Evolutionary conservation across 768 basidiomycete genomes (phyloP).

Genomic region (Lactifluus pinguis): DNA sequence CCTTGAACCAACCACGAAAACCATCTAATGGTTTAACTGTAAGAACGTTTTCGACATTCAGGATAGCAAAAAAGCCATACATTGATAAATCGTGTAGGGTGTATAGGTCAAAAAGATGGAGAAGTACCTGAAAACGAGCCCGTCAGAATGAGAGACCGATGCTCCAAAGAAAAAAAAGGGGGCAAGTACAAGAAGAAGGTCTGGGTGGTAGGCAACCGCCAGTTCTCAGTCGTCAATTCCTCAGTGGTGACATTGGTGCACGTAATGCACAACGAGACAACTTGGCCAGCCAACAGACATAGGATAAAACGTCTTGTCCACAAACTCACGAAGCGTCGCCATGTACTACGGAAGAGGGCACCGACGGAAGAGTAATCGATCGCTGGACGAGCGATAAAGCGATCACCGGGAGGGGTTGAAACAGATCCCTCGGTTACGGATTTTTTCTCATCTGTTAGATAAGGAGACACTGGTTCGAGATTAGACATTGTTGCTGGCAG

Average conservation of each 20-base stretch:
- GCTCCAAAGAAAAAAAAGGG: not conserved
- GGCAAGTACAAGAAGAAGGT: constrained; percentile 68
- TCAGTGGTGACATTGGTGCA: constrained; percentile 84
- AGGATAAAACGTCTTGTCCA: constrained; percentile 72
- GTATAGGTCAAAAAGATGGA: constrained; percentile 68
- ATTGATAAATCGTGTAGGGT: constrained; percentile 84
- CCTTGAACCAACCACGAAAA: constrained; percentile 71
- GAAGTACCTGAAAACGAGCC: constrained; percentile 49
- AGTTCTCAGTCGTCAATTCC: constrained; percentile 59
- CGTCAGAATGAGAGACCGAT: not conserved
- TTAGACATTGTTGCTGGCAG: not conserved
- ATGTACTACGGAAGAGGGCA: constrained; percentile 46
- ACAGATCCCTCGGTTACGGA: not conserved
- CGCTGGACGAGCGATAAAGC: constrained; percentile 36
- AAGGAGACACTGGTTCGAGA: not conserved
- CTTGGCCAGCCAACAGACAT: constrained; percentile 66
- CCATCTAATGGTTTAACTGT: constrained; percentile 44
- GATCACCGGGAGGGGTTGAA: not conserved
- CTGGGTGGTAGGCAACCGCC: constrained; percentile 73
- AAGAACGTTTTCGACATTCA: not conserved
- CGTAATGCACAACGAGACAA: constrained; percentile 82
- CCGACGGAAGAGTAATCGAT: constrained; percentile 55
- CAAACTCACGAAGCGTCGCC: constrained; percentile 56
- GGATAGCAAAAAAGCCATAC: constrained; percentile 34
- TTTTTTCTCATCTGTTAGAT: not conserved